Conservation (phyloP, 306 rosid species). For the Cotoneaster glaucophyllus region DNA sequence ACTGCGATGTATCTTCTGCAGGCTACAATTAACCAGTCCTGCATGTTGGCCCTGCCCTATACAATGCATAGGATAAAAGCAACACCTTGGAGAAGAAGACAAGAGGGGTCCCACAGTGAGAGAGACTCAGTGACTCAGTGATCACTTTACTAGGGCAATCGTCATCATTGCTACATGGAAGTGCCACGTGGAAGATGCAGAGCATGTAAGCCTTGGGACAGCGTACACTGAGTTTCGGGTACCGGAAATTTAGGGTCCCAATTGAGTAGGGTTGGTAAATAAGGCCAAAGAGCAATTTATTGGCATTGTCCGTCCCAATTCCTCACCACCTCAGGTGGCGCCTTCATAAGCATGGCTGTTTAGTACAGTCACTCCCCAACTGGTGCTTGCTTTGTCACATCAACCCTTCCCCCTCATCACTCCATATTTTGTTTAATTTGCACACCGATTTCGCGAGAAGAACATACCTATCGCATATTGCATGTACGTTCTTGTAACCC, state of each 20-base stretch:
- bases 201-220: not conserved
- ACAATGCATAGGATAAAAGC: not conserved
- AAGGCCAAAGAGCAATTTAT: constrained; percentile 13
- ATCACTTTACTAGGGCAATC: not conserved
- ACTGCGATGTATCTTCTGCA: constrained; percentile 1
- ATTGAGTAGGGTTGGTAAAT: constrained; percentile 17
- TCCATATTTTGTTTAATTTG: not conserved
- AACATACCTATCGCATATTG: not conserved
- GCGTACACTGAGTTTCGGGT: not conserved
- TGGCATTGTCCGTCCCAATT: not conserved
- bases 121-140: not conserved
- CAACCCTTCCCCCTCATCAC: not conserved
- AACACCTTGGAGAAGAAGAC: not conserved
- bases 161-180: not conserved
- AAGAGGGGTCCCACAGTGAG: constrained; percentile 2
- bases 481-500: not conserved
- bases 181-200: not conserved
- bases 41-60: not conserved
- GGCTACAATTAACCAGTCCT: not conserved
- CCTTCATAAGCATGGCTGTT: not conserved
- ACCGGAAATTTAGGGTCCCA: constrained; percentile 18
- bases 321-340: constrained; percentile 3
- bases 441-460: not conserved
- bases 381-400: constrained; percentile 16
- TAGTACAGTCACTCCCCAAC: constrained; percentile 10